phyloP scores from a whole-genome alignment of 345 rosid species.

The Acer saccharum region DNA sequence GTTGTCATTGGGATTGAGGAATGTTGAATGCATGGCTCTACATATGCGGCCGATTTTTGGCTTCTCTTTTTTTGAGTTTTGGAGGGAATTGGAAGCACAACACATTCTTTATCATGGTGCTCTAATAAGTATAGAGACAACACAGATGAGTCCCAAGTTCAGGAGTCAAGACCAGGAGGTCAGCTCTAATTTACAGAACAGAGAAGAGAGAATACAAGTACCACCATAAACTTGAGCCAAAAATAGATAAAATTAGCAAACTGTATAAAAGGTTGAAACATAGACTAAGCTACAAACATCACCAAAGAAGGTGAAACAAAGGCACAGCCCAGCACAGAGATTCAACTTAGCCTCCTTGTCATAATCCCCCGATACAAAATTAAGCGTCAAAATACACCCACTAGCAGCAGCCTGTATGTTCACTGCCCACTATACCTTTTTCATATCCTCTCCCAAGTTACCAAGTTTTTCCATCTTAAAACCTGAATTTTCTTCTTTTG shows the following conservation, averaged over 20 bases:
- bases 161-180: neutral
- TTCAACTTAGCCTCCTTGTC: constrained; percentile 16
- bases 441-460: constrained; percentile 38
- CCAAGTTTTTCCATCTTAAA: constrained; percentile 35
- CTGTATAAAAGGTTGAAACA: constrained; percentile 16
- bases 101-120: too few species aligned
- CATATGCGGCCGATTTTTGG: too few species aligned
- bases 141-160: neutral
- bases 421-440: constrained; percentile 29
- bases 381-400: constrained; percentile 17
- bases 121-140: too few species aligned
- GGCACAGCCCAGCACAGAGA: constrained; percentile 12
- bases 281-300: too few species aligned
- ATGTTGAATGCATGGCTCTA: too few species aligned
- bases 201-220: neutral
- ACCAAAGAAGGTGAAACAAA: constrained; percentile 5
- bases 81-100: too few species aligned
- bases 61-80: too few species aligned
- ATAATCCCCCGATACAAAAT: constrained; percentile 35
- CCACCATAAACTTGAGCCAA: constrained; percentile 10
- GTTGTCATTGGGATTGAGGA: too few species aligned
- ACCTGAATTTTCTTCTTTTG: constrained; percentile 41
- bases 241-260: constrained; percentile 14
- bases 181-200: neutral
- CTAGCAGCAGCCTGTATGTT: constrained; percentile 20